These are phyloP conservation scores for Dacryopinax primogenitus DNA, from an alignment of 768 basidiomycete genomes.

Conservation along the genomic window DNA sequence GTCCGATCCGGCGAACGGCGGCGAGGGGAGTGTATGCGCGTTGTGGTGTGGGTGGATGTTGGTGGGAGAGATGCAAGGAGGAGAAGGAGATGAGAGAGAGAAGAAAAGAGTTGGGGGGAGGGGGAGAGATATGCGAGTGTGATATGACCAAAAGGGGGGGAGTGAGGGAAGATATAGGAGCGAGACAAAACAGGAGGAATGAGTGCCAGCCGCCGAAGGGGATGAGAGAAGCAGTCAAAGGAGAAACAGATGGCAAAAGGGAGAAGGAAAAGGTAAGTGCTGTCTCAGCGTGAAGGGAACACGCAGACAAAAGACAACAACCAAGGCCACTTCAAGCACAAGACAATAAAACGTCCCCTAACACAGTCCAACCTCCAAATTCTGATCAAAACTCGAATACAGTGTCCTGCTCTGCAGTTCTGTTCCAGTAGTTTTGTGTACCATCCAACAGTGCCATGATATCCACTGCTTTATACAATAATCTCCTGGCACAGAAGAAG, in stretches of 20 bases:
- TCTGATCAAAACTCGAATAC: neutral
- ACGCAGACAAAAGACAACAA: constrained; percentile 7
- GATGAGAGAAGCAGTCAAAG: neutral
- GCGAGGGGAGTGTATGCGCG: constrained; percentile 1
- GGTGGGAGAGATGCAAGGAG: neutral
- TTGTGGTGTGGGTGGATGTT: constrained; percentile 1
- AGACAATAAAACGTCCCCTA: neutral
- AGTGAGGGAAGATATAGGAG: neutral
- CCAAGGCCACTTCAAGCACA: neutral
- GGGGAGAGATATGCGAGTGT: neutral
- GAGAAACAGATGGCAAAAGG: neutral
- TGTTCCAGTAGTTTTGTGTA: no score
- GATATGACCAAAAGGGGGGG: constrained; percentile 4
- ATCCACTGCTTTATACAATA: neutral
- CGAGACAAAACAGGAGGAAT: constrained; percentile 5
- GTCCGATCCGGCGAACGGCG: constrained; percentile 10
- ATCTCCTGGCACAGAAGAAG: no score
- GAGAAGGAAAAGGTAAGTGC: neutral
- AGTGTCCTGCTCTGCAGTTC: neutral
- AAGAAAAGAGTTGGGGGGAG: neutral
- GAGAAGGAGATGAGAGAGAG: neutral
- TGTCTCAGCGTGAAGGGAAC: constrained; percentile 1
- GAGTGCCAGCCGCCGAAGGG: neutral
- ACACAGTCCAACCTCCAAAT: neutral
- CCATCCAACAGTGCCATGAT: neutral